Evolutionary conservation across 1,284 basidiomycete genomes (phyloP), one percentile per base, ranked within the genome.

Genomic region (Irpex sp.): DNA sequence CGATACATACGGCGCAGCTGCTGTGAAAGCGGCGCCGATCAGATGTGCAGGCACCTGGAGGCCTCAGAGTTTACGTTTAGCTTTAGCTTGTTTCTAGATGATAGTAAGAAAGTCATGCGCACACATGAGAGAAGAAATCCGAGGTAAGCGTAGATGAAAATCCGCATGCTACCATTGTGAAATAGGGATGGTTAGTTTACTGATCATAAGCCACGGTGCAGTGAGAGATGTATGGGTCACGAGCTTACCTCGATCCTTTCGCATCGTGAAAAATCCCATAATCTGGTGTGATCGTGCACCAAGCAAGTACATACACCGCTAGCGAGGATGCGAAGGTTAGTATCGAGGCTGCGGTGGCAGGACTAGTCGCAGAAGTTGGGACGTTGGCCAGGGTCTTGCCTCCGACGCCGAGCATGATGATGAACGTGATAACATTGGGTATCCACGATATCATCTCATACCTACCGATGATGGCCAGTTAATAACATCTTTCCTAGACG

Each of bases 401-500:
- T 2, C 86, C 86, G 2, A 89, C 74, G 0, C 84, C 87, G 49
- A 88, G 77, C 71, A 92, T 82, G 47, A 85, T 80, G 65, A 91
- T 78, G 75, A 89, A 89, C 15, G 85, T 77, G 49, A 93, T 75
- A 48, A 86, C 75, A 66, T 88, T 85, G 11, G 90, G 89, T 9
- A 91, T 75, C 86, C 89, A 92, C 11, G 85, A 81, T 58, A 85
- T 72, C 51, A 80, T 82, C 68, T 91, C 87, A 67, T 87, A 81
- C 72, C 74, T 77, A 26, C 26, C 26, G 26, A 26, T 26, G 26
- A 26, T 26, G 3, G 26, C 26, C 26, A 26, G 26, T 26, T 26
- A 26, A 26, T 4, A 26, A 26, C 3, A 26, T 26, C 26, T 26
- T 26, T 26, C 26, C 26, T 26, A 26, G 26, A 26, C 2, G 26